Evolutionary conservation across 169 alveolate species (phyloP), one percentile per base, ranked within the genome.

Genomic region (Cryptosporidium meleagridis): DNA sequence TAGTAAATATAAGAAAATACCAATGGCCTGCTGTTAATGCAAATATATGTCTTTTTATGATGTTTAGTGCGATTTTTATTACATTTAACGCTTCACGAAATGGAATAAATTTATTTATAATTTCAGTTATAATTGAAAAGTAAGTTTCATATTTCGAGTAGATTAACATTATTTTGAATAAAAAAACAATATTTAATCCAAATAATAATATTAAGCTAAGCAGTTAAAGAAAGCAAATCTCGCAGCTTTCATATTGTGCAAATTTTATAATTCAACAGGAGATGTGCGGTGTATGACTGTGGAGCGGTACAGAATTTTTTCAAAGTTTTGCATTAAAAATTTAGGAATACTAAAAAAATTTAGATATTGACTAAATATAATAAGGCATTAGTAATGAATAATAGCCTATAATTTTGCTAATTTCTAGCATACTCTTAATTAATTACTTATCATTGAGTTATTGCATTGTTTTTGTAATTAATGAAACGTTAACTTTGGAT

Each of bases 21-120:
- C 89, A 80, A 51, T 80, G 80, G 26, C 70, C 21, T 21, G 80
- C 68, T 31, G 68, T 80, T 26, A 80, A 37, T 26, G 33, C 23
- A 41, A n/a, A 37, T 58, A 80, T 8, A 65, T 80, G 89, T 8
- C 37, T 37, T 7, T 44, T 31, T 65, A 58, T 51, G 65, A 69
- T 80, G 12, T 26, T 59, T 18, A 80, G 10, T 39, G 89, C 89
- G 41, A 80, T 80, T 35, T 80, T 62, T 16, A 45, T 58, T 4
- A 80, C 89, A 39, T 59, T 80, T 21, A 62, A 48, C 39, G 62
- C 26, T 29, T 80, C 89, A 18, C 89, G 75, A 21, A 80, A 31
- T 8, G 89, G 89, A 37, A 80, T 21, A 23, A 80, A 45, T 48
- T 62, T 62, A 65, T 80, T 53, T 29, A 80, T 23, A 33, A 80